These are phyloP conservation scores for Marchantia paleacea DNA, from an alignment of 225 moss, liverwort and hornwort genomes.

Conservation along the genomic window DNA sequence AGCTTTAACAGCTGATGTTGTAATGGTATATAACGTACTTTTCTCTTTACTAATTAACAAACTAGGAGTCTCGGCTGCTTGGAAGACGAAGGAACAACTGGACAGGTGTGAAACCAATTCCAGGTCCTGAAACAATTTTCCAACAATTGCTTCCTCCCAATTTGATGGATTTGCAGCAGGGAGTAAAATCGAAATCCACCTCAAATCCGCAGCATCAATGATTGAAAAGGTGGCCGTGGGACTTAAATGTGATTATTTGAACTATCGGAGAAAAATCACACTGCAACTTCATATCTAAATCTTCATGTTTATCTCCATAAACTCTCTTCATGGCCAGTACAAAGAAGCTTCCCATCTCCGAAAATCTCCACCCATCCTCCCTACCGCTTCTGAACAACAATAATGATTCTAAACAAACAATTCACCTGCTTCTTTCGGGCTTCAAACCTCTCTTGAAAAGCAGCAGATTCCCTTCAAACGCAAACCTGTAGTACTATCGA, in stretches of 20 bases:
- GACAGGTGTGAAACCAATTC: background rate
- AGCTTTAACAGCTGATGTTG: too few relatives aligned
- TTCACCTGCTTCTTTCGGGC: constrained; percentile 14
- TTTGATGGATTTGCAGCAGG: background rate
- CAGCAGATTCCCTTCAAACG: constrained; percentile 25
- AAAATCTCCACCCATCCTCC: constrained; percentile 17
- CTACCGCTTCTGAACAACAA: background rate
- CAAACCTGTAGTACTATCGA: constrained; percentile 19
- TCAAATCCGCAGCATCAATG: background rate
- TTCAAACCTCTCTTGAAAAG: constrained; percentile 8
- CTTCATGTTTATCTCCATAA: constrained; percentile 1
- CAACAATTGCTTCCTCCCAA: background rate
- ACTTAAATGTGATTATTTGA: background rate
- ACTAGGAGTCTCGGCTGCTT: background rate
- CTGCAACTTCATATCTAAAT: background rate
- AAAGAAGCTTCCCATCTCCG: constrained; percentile 16
- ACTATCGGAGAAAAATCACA: background rate
- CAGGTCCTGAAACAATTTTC: background rate
- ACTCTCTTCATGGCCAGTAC: constrained; percentile 4
- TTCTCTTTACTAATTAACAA: background rate
- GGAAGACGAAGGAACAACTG: background rate
- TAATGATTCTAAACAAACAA: constrained; percentile 14
- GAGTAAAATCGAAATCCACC: background rate
- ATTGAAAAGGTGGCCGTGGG: background rate
- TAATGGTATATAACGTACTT: too few relatives aligned